phyloP scores from a whole-genome alignment of 2,329 filamentous ascomycete species.

The Dactylellina haptotyla region DNA sequence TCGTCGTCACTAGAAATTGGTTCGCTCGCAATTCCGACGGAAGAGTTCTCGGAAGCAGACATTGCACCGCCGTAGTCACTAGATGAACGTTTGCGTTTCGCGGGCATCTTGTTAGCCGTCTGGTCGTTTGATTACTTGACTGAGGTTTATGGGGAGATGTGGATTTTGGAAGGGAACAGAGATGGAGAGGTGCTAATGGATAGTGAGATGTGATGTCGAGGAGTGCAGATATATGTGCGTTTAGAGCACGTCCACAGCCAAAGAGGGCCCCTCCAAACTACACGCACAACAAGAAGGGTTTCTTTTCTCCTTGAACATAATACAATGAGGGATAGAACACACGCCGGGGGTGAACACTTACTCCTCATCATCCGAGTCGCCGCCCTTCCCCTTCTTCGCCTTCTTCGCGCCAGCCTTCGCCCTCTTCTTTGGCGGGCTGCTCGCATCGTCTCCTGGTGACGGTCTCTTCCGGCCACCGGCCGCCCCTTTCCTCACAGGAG shows the following conservation, averaged over 20 bases:
- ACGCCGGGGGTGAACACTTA: conserved; percentile 28
- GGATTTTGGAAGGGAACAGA: not conserved
- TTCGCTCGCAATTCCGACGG: conserved; percentile 34
- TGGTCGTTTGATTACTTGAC: not conserved
- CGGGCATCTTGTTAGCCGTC: conserved; percentile 33
- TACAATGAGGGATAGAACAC: not conserved
- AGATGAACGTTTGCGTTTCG: conserved; percentile 10
- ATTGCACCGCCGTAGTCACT: conserved; percentile 11
- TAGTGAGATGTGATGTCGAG: not conserved
- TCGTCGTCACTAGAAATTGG: conserved; percentile 46
- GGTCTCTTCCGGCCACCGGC: conserved; percentile 40
- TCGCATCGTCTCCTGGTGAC: conserved; percentile 45
- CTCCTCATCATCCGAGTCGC: conserved; percentile 36
- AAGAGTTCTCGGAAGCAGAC: conserved; percentile 10
- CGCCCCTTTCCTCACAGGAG: conserved; percentile 5
- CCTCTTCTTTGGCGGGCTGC: conserved; percentile 49
- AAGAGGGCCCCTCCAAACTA: too few relatives aligned
- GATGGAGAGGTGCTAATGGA: not conserved
- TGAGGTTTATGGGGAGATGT: not conserved
- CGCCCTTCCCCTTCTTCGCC: conserved; percentile 16
- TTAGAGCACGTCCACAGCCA: too few relatives aligned
- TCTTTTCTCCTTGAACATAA: not conserved
- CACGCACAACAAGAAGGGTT: not conserved
- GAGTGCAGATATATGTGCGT: conserved; percentile 16
- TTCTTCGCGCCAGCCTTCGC: conserved; percentile 38